phyloP scores from a whole-genome alignment of 495 filamentous ascomycete species.

The Chaetomium cochliodes region DNA sequence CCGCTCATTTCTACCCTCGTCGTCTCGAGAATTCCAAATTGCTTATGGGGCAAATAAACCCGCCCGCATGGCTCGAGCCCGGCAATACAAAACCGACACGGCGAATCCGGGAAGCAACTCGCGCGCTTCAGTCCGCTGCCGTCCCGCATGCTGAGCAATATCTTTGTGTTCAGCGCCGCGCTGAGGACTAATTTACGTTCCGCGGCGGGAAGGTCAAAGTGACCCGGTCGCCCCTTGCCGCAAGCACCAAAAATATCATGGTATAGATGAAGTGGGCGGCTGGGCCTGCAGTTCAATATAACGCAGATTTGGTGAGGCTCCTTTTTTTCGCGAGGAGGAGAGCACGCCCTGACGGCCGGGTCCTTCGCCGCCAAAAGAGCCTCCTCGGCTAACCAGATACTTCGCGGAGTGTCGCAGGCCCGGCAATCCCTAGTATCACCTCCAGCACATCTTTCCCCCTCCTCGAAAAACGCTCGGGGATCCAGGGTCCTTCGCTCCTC shows the following conservation, averaged over 20 bases:
- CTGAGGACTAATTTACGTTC: slow-evolving; percentile 4
- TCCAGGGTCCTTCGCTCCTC: background rate
- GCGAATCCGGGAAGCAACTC: slow-evolving; percentile 2
- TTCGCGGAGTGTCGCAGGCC: background rate
- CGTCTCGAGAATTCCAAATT: slow-evolving; percentile 9
- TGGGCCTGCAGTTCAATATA: slow-evolving; percentile 8
- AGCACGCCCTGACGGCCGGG: background rate
- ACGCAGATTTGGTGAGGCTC: slow-evolving; percentile 4
- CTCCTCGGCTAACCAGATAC: background rate
- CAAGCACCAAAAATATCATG: slow-evolving; percentile 10
- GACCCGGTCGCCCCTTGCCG: slow-evolving; percentile 4
- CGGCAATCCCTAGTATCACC: background rate
- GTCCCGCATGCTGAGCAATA: slow-evolving; percentile 3
- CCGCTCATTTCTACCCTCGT: background rate
- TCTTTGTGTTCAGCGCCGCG: background rate
- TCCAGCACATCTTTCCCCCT: background rate
- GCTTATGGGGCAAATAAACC: background rate
- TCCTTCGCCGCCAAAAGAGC: slow-evolving; percentile 1
- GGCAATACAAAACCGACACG: background rate
- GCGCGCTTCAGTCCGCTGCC: background rate
- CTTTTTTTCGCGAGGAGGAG: background rate
- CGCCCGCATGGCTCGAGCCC: background rate
- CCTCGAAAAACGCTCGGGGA: background rate
- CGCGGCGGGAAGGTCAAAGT: background rate
- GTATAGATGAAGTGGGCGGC: slow-evolving; percentile 6